Evolutionary conservation across 345 rosid genomes (phyloP).

Genomic region (Bruguiera gymnorhiza): DNA sequence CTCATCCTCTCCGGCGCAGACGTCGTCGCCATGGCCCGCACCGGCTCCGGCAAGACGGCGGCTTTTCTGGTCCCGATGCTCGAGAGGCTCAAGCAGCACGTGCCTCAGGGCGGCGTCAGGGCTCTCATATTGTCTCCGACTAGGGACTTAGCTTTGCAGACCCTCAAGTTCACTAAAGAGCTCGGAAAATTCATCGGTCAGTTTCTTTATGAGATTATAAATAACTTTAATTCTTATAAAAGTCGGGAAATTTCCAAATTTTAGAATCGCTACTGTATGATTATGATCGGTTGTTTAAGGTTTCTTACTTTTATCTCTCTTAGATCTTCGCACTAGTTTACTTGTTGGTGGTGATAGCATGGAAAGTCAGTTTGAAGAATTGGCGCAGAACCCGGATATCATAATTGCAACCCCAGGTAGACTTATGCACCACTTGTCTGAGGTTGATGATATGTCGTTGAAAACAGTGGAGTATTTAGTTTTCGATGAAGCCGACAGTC

Average conservation of each 20-base stretch:
- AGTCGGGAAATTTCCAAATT: too few species aligned
- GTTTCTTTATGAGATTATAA: background rate
- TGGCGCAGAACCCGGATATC: constrained; percentile 86
- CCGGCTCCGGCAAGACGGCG: constrained; percentile 97
- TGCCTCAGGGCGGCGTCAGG: constrained; percentile 76
- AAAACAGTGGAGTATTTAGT: constrained; percentile 87
- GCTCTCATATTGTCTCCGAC: constrained; percentile 92
- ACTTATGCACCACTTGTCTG: constrained; percentile 86
- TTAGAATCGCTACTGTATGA: too few species aligned
- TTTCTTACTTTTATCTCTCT: background rate
- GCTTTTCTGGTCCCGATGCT: constrained; percentile 94
- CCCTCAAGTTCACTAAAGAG: constrained; percentile 88
- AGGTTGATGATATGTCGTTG: constrained; percentile 88
- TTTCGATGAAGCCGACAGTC: constrained; percentile 93
- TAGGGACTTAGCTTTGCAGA: constrained; percentile 91
- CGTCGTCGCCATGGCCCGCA: constrained; percentile 97
- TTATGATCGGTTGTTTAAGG: background rate
- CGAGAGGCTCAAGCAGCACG: constrained; percentile 73
- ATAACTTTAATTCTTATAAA: too few species aligned
- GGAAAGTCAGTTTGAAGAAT: constrained; percentile 89
- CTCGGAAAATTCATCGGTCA: constrained; percentile 81
- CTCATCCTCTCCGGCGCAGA: constrained; percentile 86
- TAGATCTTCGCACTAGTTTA: constrained; percentile 80
- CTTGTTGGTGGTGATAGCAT: constrained; percentile 96
- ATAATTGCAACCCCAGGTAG: constrained; percentile 96